phyloP scores from a whole-genome alignment of 2,329 filamentous ascomycete genomes.

The Phyllosticta citribraziliensis region DNA sequence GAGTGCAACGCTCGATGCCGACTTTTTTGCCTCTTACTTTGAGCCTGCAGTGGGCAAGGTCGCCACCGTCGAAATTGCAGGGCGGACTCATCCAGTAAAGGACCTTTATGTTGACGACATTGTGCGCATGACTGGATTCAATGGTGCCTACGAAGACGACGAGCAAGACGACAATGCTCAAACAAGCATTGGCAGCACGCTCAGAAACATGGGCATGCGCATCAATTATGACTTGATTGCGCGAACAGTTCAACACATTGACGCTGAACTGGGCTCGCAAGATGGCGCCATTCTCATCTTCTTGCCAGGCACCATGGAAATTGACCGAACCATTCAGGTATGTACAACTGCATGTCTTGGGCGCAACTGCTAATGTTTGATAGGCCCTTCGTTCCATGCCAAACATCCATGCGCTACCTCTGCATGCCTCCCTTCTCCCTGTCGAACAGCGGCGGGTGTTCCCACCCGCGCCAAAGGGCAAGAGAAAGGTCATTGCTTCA shows the following conservation, averaged over 20 bases:
- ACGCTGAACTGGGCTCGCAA: slow-evolving; percentile 60
- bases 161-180: slow-evolving; percentile 40
- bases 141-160: slow-evolving; percentile 38
- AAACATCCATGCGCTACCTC: slow-evolving; percentile 67
- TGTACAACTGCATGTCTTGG: neutral
- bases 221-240: slow-evolving; percentile 88
- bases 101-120: slow-evolving; percentile 89
- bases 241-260: slow-evolving; percentile 71
- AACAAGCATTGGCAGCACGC: slow-evolving; percentile 29
- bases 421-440: slow-evolving; percentile 87
- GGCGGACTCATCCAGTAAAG: slow-evolving; percentile 79
- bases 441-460: slow-evolving; percentile 85
- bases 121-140: slow-evolving; percentile 66
- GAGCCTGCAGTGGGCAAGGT: slow-evolving; percentile 54
- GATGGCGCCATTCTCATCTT: slow-evolving; percentile 92
- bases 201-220: slow-evolving; percentile 50
- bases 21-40: slow-evolving; percentile 79
- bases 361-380: neutral
- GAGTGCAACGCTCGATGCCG: slow-evolving; percentile 89
- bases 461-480: slow-evolving; percentile 60
- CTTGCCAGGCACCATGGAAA: slow-evolving; percentile 83
- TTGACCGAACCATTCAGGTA: slow-evolving; percentile 63
- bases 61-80: slow-evolving; percentile 75
- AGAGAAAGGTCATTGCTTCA: slow-evolving; percentile 84
- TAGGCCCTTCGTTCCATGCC: slow-evolving; percentile 46